A percentile compares a stretch with the other conserved stretches of the same genome.
Conservation (phyloP, 345 rosid genomes). For the Brassica cretica region DNA sequence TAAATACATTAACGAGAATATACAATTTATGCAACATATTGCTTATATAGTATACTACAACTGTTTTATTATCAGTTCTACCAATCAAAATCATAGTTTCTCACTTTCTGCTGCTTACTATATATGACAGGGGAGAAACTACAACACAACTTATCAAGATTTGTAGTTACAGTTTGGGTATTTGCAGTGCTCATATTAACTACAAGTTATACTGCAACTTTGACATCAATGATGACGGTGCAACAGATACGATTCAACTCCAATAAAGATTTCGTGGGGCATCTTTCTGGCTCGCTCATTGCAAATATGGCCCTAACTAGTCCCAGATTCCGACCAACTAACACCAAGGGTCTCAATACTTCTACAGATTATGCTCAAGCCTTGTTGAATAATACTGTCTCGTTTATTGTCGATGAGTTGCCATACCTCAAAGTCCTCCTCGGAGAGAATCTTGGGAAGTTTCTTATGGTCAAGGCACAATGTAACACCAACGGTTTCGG, state of each 20-base stretch:
- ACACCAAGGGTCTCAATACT: conserved; percentile 6
- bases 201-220: conserved; percentile 54
- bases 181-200: conserved; percentile 54
- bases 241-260: conserved; percentile 35
- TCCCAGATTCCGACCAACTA: conserved; percentile 19
- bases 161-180: conserved; percentile 58
- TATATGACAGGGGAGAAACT: conserved; percentile 48
- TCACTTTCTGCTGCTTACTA: background rate
- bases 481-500: conserved; percentile 39
- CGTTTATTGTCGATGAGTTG: conserved; percentile 47
- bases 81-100: background rate
- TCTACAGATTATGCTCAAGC: conserved; percentile 32
- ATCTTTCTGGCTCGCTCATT: conserved; percentile 39
- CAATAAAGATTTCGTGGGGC: conserved; percentile 36
- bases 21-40: too few species aligned
- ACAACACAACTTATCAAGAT: conserved; percentile 42
- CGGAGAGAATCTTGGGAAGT: conserved; percentile 35
- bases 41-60: too few species aligned
- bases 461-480: conserved; percentile 38
- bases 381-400: conserved; percentile 27
- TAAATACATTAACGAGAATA: too few species aligned
- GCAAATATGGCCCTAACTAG: background rate
- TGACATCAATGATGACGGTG: conserved; percentile 50
- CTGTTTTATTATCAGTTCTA: too few species aligned
- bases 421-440: conserved; percentile 48